Base-by-base conservation (phyloP, 2,329 filamentous ascomycete species). In the Onygenales sp. region DNA sequence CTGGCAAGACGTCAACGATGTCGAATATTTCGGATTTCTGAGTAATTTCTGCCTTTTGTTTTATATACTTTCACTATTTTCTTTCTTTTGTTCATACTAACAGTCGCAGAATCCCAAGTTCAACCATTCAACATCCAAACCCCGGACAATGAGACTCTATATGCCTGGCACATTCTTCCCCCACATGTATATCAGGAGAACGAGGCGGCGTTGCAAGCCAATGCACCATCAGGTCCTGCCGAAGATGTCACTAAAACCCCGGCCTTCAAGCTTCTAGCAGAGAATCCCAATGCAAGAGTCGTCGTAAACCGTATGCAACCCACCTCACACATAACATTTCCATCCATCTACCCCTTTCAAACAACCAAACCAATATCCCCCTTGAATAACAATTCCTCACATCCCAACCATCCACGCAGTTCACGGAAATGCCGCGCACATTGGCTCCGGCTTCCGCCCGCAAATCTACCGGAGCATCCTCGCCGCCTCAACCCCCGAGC, bases 121-220 rank as follows among this genome's bases (percentile, higher is more conserved):
- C 90, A 89, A 5, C 87, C 92, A 0, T 96, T 97, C 67, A 83
- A 81, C 47, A 71, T 97, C 39, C 73, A 72, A 3, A 93, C 89
- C 0, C 75, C 82, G 1, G 91, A 96, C 66, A 82, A 83, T 41
- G 85, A 91, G 68, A 82, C 75, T 2, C 73, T 97, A 14, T 94
- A 93, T 65, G 87, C 87, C 31, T 97, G 92, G 92, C 92, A 96
- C 64, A 79, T 97, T 52, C 73, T 96, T 48, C 92, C 92, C 0
- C 71, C 94, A 6, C 82, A 85, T 50, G 74, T 89, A 0, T 95
- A 94, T 66, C 75, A 82, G 6, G 77, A 85, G 59, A 79, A 95
- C 61, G 86, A 94, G 63, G 71, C 76, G 21, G 72, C 74, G 11
- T 72, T 94, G 10, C 72, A 79, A 41, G 67, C 71, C 5, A 77